A percentile compares a stretch with the other conserved stretches of the same genome.
Conservation (phyloP, 2,329 filamentous ascomycete species). For the Penicillium italicum region DNA sequence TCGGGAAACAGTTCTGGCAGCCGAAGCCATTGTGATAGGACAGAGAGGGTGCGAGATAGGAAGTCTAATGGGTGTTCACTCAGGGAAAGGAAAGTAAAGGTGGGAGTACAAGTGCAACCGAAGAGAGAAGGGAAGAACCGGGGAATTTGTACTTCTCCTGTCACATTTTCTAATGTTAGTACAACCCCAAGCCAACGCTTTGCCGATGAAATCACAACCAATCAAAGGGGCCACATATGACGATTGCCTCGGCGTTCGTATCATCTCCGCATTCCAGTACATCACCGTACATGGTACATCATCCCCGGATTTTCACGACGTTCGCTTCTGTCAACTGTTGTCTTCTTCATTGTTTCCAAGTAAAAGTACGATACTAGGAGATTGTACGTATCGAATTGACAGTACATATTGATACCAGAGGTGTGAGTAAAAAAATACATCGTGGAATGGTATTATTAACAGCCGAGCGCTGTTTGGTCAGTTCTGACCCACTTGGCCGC, state of each 20-base stretch:
- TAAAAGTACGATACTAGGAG: background rate
- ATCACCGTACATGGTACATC: background rate
- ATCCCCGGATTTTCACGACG: background rate
- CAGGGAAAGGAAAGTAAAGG: slow-evolving; percentile 5
- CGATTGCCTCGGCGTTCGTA: slow-evolving; percentile 14
- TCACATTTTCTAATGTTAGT: background rate
- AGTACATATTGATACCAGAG: background rate
- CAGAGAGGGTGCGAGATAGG: background rate
- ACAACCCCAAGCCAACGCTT: slow-evolving; percentile 2
- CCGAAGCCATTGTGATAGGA: slow-evolving; percentile 38
- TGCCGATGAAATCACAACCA: slow-evolving; percentile 14
- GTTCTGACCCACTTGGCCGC: slow-evolving; percentile 1
- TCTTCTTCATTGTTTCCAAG: background rate
- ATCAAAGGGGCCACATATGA: slow-evolving; percentile 13
- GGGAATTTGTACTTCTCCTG: slow-evolving; percentile 10
- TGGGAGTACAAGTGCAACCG: slow-evolving; percentile 5
- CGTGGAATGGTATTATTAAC: slow-evolving; percentile 24
- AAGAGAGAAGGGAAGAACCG: slow-evolving; percentile 11
- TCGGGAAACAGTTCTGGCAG: slow-evolving; percentile 43
- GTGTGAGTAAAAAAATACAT: background rate
- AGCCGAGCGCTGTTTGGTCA: slow-evolving; percentile 20
- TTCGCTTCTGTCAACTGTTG: background rate
- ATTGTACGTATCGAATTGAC: background rate
- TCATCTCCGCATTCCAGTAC: slow-evolving; percentile 12
- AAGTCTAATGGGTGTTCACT: background rate